Base-by-base conservation (phyloP, 106 monocot genomes). In the Acorus gramineus region DNA sequence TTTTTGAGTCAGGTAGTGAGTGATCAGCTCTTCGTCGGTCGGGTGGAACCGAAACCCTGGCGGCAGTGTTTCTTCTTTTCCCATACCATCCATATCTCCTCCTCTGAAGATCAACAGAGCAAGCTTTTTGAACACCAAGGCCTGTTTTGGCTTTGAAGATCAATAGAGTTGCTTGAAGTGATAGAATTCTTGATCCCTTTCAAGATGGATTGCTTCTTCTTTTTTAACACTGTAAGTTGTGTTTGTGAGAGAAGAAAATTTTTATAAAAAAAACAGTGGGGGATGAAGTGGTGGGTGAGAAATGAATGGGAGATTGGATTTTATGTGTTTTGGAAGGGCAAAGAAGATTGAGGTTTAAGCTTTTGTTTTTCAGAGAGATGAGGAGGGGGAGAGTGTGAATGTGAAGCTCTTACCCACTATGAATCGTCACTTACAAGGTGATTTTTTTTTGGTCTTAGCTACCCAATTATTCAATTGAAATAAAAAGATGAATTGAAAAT, bases 1-100 rank as follows among this genome's bases (percentile, higher is more conserved):
- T 69, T 85, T 85, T 64, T 79, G 66, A 4, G 61, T 70, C 45
- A 89, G 82, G 56, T 85, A 89, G 72, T 80, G 80, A 8, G 67
- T 74, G 62, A 89, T 74, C 44, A 89, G 85, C 71, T 89, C 89
- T 75, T 85, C 89, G 13, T 89, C 89, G 0, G 89, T 79, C 7
- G 89, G 89, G 49, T 89, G 89, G 62, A 89, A 89, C 65, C 89
- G 60, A 46, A 89, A 89, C 4, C 89, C 89, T 0, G 89, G 89
- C 28, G 85, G 85, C 52, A 89, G 59, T 11, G 14, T 43, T 64
- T 82, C 76, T 8, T 73, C 68, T 55, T 76, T 67, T 8, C 47
- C 71, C 46, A 42, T 13, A 62, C 13, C 68, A 53, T 71, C 78
- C 73, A 57, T 57, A 7, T 61, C 42, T 71, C 42, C 13, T 43